These are phyloP conservation scores for Penicillium psychrosexuale DNA, from an alignment of 2,329 filamentous ascomycete genomes.

Conservation along the genomic window DNA sequence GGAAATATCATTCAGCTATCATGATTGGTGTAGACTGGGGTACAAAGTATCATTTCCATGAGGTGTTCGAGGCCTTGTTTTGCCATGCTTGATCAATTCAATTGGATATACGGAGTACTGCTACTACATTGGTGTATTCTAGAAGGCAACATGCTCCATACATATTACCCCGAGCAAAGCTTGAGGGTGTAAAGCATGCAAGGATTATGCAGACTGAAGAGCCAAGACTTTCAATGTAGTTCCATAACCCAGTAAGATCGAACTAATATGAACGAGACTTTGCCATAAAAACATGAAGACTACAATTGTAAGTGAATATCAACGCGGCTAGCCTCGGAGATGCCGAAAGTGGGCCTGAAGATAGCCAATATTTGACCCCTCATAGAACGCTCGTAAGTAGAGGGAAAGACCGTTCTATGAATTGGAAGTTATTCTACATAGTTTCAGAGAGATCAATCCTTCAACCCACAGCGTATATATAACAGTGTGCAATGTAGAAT, in stretches of 20 bases:
- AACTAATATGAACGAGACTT: neutral
- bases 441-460: neutral
- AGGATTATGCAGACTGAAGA: neutral
- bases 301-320: neutral
- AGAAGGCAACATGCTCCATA: neutral
- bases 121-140: neutral
- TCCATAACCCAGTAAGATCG: neutral
- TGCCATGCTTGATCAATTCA: neutral
- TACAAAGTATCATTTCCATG: neutral
- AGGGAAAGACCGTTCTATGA: neutral
- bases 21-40: neutral
- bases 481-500: neutral
- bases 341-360: slow-evolving; percentile 11
- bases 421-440: neutral
- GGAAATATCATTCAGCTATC: neutral
- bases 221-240: neutral
- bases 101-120: neutral
- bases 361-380: slow-evolving; percentile 8
- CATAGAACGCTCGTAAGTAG: neutral
- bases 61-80: neutral
- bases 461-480: neutral
- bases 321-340: slow-evolving; percentile 16
- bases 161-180: neutral
- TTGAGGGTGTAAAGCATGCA: neutral
- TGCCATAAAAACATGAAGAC: neutral